Conservation (phyloP, 2,329 filamentous ascomycete species). For the Xylariaceae sp. region DNA sequence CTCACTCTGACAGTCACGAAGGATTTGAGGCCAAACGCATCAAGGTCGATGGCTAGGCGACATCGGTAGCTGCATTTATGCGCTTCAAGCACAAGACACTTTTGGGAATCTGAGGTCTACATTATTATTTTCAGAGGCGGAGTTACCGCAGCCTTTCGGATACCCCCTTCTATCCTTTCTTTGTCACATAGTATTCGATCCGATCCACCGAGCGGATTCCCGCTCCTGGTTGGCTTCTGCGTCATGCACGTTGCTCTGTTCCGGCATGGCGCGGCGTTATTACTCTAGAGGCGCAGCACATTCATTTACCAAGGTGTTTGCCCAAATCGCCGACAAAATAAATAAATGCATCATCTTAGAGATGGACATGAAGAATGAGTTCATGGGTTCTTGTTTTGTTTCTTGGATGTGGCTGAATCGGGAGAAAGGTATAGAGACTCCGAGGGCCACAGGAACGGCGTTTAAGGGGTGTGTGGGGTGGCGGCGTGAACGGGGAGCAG, state of each 20-base stretch:
- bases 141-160: constrained; percentile 13
- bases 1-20: constrained; percentile 39
- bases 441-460: constrained; percentile 15
- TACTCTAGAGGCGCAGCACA: constrained; percentile 13
- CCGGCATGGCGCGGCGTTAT: constrained; percentile 30
- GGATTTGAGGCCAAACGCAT: constrained; percentile 48
- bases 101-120: constrained; percentile 2
- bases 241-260: constrained; percentile 24
- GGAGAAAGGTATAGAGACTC: constrained; percentile 11
- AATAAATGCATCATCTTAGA: constrained; percentile 19
- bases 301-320: constrained; percentile 18
- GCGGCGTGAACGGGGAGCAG: neutral
- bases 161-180: constrained; percentile 20
- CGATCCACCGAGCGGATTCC: constrained; percentile 17
- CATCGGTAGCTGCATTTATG: constrained; percentile 18
- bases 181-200: constrained; percentile 21
- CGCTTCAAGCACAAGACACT: constrained; percentile 21
- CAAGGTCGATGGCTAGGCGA: constrained; percentile 43
- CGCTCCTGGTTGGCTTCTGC: constrained; percentile 21
- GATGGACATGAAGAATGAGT: constrained; percentile 30
- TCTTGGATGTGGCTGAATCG: constrained; percentile 6
- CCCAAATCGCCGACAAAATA: constrained; percentile 4
- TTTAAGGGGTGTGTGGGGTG: constrained; percentile 5
- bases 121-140: constrained; percentile 10
- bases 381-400: constrained; percentile 17